Evolutionary conservation across 176 grass and related monocot genomes (phyloP).

Genomic region (Saccharum officinarum): DNA sequence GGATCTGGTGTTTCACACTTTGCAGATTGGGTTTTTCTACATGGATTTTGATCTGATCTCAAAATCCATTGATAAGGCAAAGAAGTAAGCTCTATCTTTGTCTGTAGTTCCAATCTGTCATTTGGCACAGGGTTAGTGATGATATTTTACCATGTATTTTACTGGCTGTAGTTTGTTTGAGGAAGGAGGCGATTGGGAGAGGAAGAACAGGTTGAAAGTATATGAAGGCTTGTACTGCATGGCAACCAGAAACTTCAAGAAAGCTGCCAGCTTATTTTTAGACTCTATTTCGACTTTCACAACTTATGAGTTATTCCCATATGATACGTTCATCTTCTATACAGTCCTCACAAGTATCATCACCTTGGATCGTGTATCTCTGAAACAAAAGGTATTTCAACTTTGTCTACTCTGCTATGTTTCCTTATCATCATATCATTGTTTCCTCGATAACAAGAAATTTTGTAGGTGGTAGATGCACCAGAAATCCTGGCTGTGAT

Average conservation of each 20-base stretch:
- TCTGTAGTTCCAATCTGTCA: slow-evolving; percentile 28
- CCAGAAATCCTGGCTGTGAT: slow-evolving; percentile 95
- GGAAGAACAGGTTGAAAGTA: slow-evolving; percentile 96
- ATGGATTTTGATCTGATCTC: slow-evolving; percentile 98
- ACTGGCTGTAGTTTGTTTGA: slow-evolving; percentile 74
- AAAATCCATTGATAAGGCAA: slow-evolving; percentile 95
- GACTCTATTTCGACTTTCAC: slow-evolving; percentile 99
- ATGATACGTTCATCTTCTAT: slow-evolving; percentile 94
- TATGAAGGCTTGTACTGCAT: slow-evolving; percentile 93
- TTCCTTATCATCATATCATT: background rate
- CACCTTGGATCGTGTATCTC: slow-evolving; percentile 86
- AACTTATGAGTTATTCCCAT: slow-evolving; percentile 83
- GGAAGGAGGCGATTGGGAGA: slow-evolving; percentile 96
- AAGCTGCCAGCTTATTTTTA: slow-evolving; percentile 87
- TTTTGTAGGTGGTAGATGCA: slow-evolving; percentile 86
- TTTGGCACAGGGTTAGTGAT: background rate
- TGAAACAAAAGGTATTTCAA: slow-evolving; percentile 78
- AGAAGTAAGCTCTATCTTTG: slow-evolving; percentile 56
- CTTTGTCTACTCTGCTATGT: background rate
- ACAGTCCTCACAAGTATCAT: slow-evolving; percentile 89
- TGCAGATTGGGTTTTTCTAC: slow-evolving; percentile 86
- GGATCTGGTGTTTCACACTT: slow-evolving; percentile 94
- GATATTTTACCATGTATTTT: slow-evolving; percentile 19
- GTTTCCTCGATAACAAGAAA: slow-evolving; percentile 25
- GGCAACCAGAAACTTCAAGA: slow-evolving; percentile 94